Percentiles rank a stretch among this genome's conserved stretches.
These are phyloP conservation scores for Eurotiales sp. DNA, from an alignment of 2,329 filamentous ascomycete species.

Conservation along the genomic window DNA sequence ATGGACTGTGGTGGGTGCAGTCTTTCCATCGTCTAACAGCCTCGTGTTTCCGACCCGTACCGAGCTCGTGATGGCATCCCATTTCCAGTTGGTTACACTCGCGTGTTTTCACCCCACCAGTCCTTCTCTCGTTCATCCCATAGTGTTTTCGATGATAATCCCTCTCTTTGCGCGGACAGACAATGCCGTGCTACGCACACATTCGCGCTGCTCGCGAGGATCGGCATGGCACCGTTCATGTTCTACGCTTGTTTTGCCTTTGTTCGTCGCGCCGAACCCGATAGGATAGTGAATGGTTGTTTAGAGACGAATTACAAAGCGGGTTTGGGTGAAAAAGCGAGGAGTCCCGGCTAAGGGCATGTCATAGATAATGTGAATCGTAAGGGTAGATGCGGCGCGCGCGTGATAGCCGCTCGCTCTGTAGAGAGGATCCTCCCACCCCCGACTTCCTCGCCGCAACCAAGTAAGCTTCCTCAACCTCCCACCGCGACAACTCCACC, in stretches of 20 bases:
- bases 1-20: neutral
- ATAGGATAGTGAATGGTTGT: neutral
- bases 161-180: neutral
- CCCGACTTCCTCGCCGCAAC: slow-evolving; percentile 17
- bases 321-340: neutral
- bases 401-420: slow-evolving; percentile 31
- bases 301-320: slow-evolving; percentile 7
- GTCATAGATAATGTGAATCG: slow-evolving; percentile 17
- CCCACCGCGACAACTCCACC: slow-evolving; percentile 30
- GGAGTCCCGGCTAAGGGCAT: slow-evolving; percentile 16
- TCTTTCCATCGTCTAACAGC: neutral
- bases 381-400: slow-evolving; percentile 26
- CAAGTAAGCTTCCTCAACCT: slow-evolving; percentile 19
- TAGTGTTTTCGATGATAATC: neutral
- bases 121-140: neutral
- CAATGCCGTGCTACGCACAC: neutral
- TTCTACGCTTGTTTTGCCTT: neutral
- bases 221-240: neutral
- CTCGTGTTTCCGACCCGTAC: neutral
- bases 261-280: neutral
- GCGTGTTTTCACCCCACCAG: neutral
- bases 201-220: neutral
- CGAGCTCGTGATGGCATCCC: neutral
- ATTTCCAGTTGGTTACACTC: slow-evolving; percentile 1
- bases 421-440: slow-evolving; percentile 21